phyloP scores from a whole-genome alignment of 1,139 yeast species.

The Yamadazyma pseudoaaseri region DNA sequence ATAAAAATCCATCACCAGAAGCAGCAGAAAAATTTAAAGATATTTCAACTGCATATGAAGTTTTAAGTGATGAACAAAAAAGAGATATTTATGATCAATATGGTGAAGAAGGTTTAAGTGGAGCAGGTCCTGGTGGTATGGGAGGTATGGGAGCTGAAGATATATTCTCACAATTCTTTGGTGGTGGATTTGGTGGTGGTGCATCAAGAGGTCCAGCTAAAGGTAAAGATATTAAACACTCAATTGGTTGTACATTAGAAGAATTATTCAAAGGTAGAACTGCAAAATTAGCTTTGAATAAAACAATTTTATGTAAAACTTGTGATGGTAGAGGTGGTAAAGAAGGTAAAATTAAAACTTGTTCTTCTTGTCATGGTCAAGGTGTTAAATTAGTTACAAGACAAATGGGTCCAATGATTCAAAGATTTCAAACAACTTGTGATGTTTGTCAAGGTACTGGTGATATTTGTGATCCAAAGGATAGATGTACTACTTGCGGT shows the following conservation, averaged over 20 bases:
- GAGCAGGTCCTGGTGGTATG: conserved; percentile 71
- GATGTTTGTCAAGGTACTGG: conserved; percentile 92
- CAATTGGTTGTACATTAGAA: conserved; percentile 81
- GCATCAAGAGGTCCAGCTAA: conserved; percentile 83
- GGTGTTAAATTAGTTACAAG: conserved; percentile 93
- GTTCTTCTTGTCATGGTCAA: conserved; percentile 82
- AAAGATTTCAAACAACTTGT: conserved; percentile 95
- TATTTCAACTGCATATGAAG: conserved; percentile 86
- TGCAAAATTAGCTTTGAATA: conserved; percentile 89
- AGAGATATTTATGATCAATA: conserved; percentile 85
- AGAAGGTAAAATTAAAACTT: conserved; percentile 83
- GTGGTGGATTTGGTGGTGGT: conserved; percentile 57
- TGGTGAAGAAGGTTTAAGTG: conserved; percentile 89
- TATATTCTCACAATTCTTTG: conserved; percentile 89
- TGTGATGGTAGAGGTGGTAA: conserved; percentile 98
- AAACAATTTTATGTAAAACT: conserved; percentile 80
- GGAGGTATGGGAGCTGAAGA: conserved; percentile 85
- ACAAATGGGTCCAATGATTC: conserved; percentile 99
- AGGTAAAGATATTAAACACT: conserved; percentile 90
- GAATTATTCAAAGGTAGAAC: conserved; percentile 95
- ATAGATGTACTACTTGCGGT: conserved; percentile 81
- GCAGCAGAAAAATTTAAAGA: conserved; percentile 97
- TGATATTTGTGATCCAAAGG: conserved; percentile 82
- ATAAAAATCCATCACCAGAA: conserved; percentile 72
- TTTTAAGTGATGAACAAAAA: conserved; percentile 82